Evolutionary conservation across 805 yeast species (phyloP), one percentile per base, ranked within the genome.

Genomic region (Suhomyces tanzawaensis): DNA sequence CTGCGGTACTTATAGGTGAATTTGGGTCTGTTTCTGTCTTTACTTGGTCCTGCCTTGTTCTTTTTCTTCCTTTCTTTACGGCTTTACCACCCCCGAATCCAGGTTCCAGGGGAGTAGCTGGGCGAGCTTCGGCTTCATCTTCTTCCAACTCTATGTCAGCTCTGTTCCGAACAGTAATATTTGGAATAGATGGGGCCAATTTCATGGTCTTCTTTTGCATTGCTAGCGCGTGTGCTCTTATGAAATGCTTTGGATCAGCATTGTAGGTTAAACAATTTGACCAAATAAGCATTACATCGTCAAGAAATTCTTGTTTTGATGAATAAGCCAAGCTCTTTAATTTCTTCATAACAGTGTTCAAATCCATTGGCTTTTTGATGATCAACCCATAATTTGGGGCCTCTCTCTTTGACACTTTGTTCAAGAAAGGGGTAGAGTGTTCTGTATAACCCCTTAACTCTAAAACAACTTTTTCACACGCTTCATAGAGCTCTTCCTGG

Each of bases 401-500:
- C 53, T 93, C 99, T 39, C 99, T 75, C 57, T 93, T 93, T 41
- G 93, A 87, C n/a, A 93, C 99, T 55, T 87, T 86, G 63, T 90
- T 93, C 48, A 93, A 70, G 55, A 93, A 93, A 0, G 98, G 95
- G 1, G 97, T 89, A 0, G 97, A 89, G 62, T 93, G 98, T 54
- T 93, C 97, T 0, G 99, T 91, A 49, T 84, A 87, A 5, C 91
- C 86, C 54, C 99, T 74, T 22, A 93, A 66, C 52, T 93, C 98
- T 46, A 82, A 66, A 0, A 91, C 90, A 1, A 93, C 99, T 54
- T 89, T 90, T 52, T 93, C 99, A 53, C 97, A 91, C 0, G 97
- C 96, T 51, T 95, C 99, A 55, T 93, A 93, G 16, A 93, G 72
- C 58, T 95, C 99, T 57, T 93, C 99, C 63, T 93, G 99, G 5